A percentile compares a stretch with the other conserved stretches of the same genome.
phyloP scores from a whole-genome alignment of 192 early-diverging fungal species.

The Nowakowskiella sp. region DNA sequence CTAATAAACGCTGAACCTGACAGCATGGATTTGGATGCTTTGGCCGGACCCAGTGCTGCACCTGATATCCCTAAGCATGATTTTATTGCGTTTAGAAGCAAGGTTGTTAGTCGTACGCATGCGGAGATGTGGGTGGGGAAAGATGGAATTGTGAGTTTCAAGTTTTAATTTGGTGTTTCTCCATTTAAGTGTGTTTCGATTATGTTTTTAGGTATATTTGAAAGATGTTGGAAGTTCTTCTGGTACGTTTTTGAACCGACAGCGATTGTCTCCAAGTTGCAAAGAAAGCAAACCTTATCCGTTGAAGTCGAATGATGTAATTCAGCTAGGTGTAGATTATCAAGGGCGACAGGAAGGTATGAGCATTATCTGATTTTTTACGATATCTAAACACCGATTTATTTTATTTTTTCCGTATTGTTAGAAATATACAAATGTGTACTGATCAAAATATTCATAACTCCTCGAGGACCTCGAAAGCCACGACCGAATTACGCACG shows the following conservation, averaged over 20 bases:
- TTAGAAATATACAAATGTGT: constrained; percentile 90
- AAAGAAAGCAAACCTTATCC: constrained; percentile 57
- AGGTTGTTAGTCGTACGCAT: constrained; percentile 83
- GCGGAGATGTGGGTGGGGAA: constrained; percentile 71
- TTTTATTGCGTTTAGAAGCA: constrained; percentile 33
- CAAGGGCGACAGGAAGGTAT: constrained; percentile 78
- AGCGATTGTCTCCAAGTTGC: constrained; percentile 69
- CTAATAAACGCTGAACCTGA: too few species aligned
- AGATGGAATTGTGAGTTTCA: constrained; percentile 30
- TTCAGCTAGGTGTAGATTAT: constrained; percentile 93
- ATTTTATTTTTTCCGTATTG: background rate
- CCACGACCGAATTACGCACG: constrained; percentile 13
- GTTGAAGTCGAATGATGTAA: constrained; percentile 73
- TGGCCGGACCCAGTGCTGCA: background rate
- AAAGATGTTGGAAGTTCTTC: constrained; percentile 76
- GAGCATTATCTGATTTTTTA: background rate
- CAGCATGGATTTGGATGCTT: background rate
- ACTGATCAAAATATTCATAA: constrained; percentile 56
- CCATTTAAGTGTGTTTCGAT: background rate
- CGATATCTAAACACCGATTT: background rate
- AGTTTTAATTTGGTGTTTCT: background rate
- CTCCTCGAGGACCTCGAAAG: constrained; percentile 19
- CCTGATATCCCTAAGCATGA: background rate
- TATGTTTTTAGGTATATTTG: constrained; percentile 62
- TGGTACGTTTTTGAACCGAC: constrained; percentile 88